Evolutionary conservation across 768 basidiomycete genomes (phyloP).

Genomic region (Sarcomyxa edulis): DNA sequence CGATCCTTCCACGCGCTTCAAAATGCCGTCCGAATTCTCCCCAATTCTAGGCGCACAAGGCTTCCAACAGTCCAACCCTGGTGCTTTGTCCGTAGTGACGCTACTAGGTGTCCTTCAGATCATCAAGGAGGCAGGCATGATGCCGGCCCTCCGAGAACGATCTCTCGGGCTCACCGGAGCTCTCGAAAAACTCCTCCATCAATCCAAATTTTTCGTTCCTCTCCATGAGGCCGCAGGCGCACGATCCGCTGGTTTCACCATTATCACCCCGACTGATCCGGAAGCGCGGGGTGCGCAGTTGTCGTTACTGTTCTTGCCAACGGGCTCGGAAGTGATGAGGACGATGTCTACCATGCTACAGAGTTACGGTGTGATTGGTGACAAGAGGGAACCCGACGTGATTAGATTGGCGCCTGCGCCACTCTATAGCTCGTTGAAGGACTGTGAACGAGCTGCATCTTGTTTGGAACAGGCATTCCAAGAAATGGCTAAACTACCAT

Average conservation of each 20-base stretch:
- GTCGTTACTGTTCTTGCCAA: slow-evolving; percentile 71
- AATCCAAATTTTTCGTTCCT: slow-evolving; percentile 61
- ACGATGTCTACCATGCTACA: slow-evolving; percentile 56
- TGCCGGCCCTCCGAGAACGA: slow-evolving; percentile 61
- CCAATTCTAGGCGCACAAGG: slow-evolving; percentile 90
- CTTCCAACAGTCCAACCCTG: slow-evolving; percentile 95
- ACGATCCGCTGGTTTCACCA: slow-evolving; percentile 63
- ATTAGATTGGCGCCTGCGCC: slow-evolving; percentile 85
- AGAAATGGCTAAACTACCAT: not conserved
- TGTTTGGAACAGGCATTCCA: slow-evolving; percentile 59
- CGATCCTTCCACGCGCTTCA: slow-evolving; percentile 78
- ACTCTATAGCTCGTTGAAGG: slow-evolving; percentile 79
- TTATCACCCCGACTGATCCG: slow-evolving; percentile 77
- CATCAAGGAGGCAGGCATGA: slow-evolving; percentile 76
- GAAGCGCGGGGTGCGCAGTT: slow-evolving; percentile 80
- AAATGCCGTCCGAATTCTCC: slow-evolving; percentile 80
- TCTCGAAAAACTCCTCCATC: slow-evolving; percentile 58
- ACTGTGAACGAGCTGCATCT: slow-evolving; percentile 66
- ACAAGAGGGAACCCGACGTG: slow-evolving; percentile 88
- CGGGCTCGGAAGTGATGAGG: slow-evolving; percentile 61
- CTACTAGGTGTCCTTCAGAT: slow-evolving; percentile 80
- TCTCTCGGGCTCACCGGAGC: slow-evolving; percentile 64
- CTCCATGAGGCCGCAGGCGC: slow-evolving; percentile 24
- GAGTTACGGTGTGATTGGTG: slow-evolving; percentile 78
- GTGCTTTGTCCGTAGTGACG: slow-evolving; percentile 71